These are phyloP conservation scores for Thelonectria blattea DNA, from an alignment of 2,329 filamentous ascomycete genomes.

Conservation along the genomic window DNA sequence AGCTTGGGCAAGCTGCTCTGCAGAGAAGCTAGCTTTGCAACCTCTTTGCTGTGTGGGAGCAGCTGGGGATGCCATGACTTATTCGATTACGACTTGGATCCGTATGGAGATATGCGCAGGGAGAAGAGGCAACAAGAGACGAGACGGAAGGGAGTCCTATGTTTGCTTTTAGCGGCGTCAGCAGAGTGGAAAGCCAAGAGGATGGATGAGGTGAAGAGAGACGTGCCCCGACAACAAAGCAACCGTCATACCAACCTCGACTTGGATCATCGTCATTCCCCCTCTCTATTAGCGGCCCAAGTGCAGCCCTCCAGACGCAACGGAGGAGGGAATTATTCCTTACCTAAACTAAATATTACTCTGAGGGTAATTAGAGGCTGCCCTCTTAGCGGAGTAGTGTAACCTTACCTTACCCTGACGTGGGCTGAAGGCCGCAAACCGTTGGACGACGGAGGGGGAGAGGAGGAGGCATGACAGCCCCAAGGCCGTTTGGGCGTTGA, in stretches of 20 bases:
- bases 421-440: neutral
- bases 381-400: slow-evolving; percentile 16
- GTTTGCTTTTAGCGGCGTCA: neutral
- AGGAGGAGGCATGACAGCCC: neutral
- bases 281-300: neutral
- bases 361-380: neutral
- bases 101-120: neutral
- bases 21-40: neutral
- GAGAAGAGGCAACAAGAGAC: neutral
- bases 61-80: neutral
- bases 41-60: neutral
- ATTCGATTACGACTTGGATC: slow-evolving; percentile 4
- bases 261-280: neutral
- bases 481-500: slow-evolving; percentile 14
- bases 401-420: slow-evolving; percentile 17
- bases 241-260: neutral
- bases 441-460: neutral
- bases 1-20: slow-evolving; percentile 21
- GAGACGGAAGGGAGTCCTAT: neutral
- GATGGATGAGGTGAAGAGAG: neutral
- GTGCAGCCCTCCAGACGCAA: no score
- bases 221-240: neutral
- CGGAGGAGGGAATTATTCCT: neutral
- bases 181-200: neutral
- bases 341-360: neutral